Percentiles rank a stretch among this genome's conserved stretches.
These are phyloP conservation scores for Trichoderma semiorbis DNA, from an alignment of 2,329 filamentous ascomycete genomes.

Conservation along the genomic window DNA sequence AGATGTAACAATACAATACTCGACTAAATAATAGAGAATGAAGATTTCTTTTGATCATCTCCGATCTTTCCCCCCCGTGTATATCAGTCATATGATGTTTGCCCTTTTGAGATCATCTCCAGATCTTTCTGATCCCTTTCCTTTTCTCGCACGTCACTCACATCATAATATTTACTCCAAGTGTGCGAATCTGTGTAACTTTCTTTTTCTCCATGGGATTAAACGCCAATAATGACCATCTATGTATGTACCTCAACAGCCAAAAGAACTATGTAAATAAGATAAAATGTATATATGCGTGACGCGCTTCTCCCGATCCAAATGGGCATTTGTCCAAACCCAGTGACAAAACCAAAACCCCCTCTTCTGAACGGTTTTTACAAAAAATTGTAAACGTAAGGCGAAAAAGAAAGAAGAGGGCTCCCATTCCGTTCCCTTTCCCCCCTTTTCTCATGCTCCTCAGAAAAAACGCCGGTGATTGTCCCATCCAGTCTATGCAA, in stretches of 20 bases:
- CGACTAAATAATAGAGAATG: background rate
- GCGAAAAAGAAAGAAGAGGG: background rate
- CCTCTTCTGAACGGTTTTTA: no score
- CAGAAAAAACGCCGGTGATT: constrained; percentile 5
- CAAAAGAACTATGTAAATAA: background rate
- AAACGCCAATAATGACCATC: background rate
- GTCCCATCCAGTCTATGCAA: constrained; percentile 10
- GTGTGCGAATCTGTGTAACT: background rate
- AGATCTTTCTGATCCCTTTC: background rate
- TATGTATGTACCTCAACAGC: background rate
- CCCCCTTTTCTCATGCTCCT: background rate
- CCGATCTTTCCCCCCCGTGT: no score
- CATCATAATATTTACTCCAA: no score
- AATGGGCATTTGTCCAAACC: background rate
- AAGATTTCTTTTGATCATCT: background rate
- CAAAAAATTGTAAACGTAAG: background rate
- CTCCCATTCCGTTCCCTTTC: background rate
- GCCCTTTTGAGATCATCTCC: no score
- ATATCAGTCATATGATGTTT: background rate
- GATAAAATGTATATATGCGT: background rate
- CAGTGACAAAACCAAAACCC: background rate
- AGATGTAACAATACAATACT: background rate
- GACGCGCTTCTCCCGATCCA: background rate
- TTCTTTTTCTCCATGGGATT: background rate
- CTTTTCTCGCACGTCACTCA: background rate